A percentile compares a stretch with the other conserved stretches of the same genome.
These are phyloP conservation scores for Annona squamosa DNA, from an alignment of 164 flowering plant species.

Conservation along the genomic window DNA sequence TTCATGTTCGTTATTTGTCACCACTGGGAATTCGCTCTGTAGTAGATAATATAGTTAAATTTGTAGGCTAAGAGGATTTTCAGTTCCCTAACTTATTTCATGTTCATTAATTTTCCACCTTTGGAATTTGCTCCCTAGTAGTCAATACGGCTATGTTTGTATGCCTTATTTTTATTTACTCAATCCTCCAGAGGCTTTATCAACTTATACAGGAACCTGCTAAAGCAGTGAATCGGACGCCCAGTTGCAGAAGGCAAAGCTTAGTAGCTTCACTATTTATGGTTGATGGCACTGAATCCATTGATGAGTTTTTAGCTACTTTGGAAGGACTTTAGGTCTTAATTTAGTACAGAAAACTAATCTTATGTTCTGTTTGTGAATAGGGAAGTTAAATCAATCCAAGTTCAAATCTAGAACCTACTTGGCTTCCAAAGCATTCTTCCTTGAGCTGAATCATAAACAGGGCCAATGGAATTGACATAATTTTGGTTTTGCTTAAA, in stretches of 20 bases:
- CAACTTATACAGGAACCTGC: slow-evolving; percentile 40
- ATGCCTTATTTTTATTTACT: too few relatives aligned
- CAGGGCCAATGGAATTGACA: too few relatives aligned
- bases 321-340: not conserved
- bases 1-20: not conserved
- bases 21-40: not conserved
- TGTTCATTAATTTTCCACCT: not conserved
- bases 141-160: too few relatives aligned
- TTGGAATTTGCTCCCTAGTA: too few relatives aligned
- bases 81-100: not conserved
- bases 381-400: too few relatives aligned
- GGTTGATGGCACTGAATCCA: not conserved
- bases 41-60: not conserved
- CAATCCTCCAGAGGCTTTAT: slow-evolving; percentile 25
- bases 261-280: slow-evolving; percentile 7
- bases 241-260: slow-evolving; percentile 28
- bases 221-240: slow-evolving; percentile 22
- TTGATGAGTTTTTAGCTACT: not conserved
- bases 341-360: too few relatives aligned
- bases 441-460: too few relatives aligned
- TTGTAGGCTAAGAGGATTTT: not conserved
- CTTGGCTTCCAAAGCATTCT: too few relatives aligned
- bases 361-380: too few relatives aligned
- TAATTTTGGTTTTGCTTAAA: too few relatives aligned
- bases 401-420: too few relatives aligned